These are phyloP conservation scores for Saccharomycopsis babjevae DNA, from an alignment of 805 yeast species.

Conservation along the genomic window DNA sequence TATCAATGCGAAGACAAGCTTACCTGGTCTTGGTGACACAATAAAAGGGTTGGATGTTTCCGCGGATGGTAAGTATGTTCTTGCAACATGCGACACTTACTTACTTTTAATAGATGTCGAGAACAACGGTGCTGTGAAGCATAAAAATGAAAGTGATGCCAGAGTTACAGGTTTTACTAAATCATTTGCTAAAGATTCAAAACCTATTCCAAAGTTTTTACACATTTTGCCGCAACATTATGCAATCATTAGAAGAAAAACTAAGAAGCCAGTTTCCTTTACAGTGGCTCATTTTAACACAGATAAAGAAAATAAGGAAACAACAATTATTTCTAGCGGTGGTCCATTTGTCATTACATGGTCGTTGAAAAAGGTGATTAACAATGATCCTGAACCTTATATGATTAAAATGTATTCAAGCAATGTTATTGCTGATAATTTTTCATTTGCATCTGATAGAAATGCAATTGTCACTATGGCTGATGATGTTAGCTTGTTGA, in stretches of 20 bases:
- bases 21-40: slow-evolving; percentile 78
- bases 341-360: slow-evolving; percentile 81
- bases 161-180: slow-evolving; percentile 47
- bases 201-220: slow-evolving; percentile 61
- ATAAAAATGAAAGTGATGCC: slow-evolving; percentile 40
- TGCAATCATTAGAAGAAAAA: slow-evolving; percentile 45
- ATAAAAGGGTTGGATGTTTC: slow-evolving; percentile 60
- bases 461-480: slow-evolving; percentile 65
- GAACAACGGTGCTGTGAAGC: slow-evolving; percentile 36
- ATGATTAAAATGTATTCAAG: slow-evolving; percentile 51
- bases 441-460: slow-evolving; percentile 61
- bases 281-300: slow-evolving; percentile 72
- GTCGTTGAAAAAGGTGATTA: slow-evolving; percentile 54
- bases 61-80: slow-evolving; percentile 69
- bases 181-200: slow-evolving; percentile 51
- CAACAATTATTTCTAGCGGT: slow-evolving; percentile 62
- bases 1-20: slow-evolving; percentile 59
- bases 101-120: slow-evolving; percentile 59
- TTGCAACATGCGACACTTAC: slow-evolving; percentile 71
- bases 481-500: slow-evolving; percentile 67
- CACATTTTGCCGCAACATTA: slow-evolving; percentile 63
- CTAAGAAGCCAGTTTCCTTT: slow-evolving; percentile 42
- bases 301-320: slow-evolving; percentile 53
- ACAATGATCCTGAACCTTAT: slow-evolving; percentile 46
- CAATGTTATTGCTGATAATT: slow-evolving; percentile 65